These are phyloP conservation scores for Tuber borchii DNA, from an alignment of 495 filamentous ascomycete genomes.

Conservation along the genomic window DNA sequence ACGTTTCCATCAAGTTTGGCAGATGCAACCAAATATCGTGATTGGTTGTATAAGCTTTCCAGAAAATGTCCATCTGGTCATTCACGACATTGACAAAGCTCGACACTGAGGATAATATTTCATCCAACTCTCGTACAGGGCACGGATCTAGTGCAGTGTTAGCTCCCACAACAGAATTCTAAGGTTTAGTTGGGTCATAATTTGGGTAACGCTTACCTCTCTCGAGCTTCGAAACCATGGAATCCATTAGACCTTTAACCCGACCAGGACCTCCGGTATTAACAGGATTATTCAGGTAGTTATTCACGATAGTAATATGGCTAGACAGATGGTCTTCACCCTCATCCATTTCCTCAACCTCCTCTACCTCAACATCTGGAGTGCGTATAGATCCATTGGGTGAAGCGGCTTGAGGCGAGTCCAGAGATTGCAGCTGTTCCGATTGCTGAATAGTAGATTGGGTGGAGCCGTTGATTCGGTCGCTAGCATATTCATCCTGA, in stretches of 20 bases:
- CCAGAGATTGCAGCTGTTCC: conserved; percentile 15
- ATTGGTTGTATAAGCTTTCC: conserved; percentile 33
- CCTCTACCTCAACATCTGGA: conserved; percentile 39
- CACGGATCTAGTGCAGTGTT: conserved; percentile 5
- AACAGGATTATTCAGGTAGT: conserved; percentile 34
- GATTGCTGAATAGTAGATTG: conserved; percentile 24
- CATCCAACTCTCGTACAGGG: conserved; percentile 28
- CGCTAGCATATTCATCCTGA: conserved; percentile 16
- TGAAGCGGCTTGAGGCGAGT: conserved; percentile 28
- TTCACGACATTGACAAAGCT: conserved; percentile 32
- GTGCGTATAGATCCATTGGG: conserved; percentile 31
- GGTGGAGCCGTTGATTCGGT: conserved; percentile 16
- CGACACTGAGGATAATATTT: conserved; percentile 30
- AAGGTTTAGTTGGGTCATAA: neutral
- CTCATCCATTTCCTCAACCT: conserved; percentile 41
- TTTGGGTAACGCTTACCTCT: conserved; percentile 19
- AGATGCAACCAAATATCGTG: conserved; percentile 35
- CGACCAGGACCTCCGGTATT: conserved; percentile 16
- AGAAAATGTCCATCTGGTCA: conserved; percentile 33
- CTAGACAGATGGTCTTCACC: conserved; percentile 33
- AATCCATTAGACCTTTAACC: conserved; percentile 32
- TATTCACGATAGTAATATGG: conserved; percentile 29
- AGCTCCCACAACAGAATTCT: neutral
- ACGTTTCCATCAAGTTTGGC: conserved; percentile 28
- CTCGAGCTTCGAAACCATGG: conserved; percentile 28